phyloP scores from a whole-genome alignment of 225 moss, liverwort and hornwort species.

The Pseudisothecium myosuroides region DNA sequence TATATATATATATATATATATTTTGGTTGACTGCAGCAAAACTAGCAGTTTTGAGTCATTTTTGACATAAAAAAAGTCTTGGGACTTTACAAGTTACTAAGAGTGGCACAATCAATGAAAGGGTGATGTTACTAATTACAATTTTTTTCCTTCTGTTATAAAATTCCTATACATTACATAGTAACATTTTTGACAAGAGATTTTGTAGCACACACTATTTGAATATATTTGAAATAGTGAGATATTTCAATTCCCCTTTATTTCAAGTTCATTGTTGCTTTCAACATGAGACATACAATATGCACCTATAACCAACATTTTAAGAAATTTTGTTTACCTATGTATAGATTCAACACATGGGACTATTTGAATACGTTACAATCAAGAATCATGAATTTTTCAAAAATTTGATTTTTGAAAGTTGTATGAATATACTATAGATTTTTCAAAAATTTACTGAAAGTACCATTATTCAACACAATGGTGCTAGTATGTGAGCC shows the following conservation, averaged over 20 bases:
- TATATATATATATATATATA: no score
- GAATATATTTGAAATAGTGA: not conserved
- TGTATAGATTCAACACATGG: accelerated
- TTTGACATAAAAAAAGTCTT: no score
- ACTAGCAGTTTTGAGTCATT: no score
- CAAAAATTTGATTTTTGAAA: not conserved
- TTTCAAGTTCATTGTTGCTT: not conserved
- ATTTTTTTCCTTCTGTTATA: not conserved
- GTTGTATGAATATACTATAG: not conserved
- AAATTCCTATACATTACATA: not conserved
- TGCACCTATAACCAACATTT: not conserved
- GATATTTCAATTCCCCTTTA: not conserved
- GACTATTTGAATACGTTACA: not conserved
- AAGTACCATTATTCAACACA: not conserved
- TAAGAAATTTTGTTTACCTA: not conserved
- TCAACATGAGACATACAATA: not conserved
- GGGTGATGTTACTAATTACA: not conserved
- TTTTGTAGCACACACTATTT: not conserved
- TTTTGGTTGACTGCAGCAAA: no score
- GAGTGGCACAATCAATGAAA: not conserved
- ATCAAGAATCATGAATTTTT: not conserved
- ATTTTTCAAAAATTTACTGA: not conserved
- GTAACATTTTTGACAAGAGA: not conserved
- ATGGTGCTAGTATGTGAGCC: no score
- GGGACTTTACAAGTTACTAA: no score